A percentile compares a stretch with the other conserved stretches of the same genome.
These are phyloP conservation scores for Porcisia hertigi DNA, from an alignment of 208 protist genomes.

Conservation along the genomic window DNA sequence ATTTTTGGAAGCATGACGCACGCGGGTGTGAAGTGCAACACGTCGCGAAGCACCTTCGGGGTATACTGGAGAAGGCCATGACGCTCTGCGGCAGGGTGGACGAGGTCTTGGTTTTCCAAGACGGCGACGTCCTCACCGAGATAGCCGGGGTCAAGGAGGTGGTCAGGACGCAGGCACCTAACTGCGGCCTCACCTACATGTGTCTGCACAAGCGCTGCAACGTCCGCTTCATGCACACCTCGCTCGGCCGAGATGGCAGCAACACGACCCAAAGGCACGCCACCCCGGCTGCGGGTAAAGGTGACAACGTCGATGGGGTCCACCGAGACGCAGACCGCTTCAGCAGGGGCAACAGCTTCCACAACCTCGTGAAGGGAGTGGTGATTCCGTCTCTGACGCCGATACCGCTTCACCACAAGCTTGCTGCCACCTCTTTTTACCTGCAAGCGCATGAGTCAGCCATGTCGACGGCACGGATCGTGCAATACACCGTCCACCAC, in stretches of 20 bases:
- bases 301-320: not conserved
- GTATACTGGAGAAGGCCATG: conserved; percentile 36
- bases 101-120: conserved; percentile 88
- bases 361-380: conserved; percentile 79
- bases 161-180: conserved; percentile 39
- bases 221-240: conserved; percentile 79
- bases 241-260: conserved; percentile 8
- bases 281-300: not conserved
- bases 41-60: conserved; percentile 59
- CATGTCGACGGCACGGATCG: conserved; percentile 84
- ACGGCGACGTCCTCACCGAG: conserved; percentile 87
- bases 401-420: conserved; percentile 41
- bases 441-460: conserved; percentile 86
- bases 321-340: not conserved
- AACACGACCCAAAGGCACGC: not conserved
- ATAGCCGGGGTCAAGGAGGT: conserved; percentile 59
- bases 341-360: conserved; percentile 6
- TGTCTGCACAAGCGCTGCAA: conserved; percentile 92
- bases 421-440: conserved; percentile 72
- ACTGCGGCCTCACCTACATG: conserved; percentile 87
- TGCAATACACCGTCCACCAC: conserved; percentile 85
- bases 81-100: conserved; percentile 71
- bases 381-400: conserved; percentile 74
- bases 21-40: conserved; percentile 65
- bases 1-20: conserved; percentile 81